A percentile compares a stretch with the other conserved stretches of the same genome.
Evolutionary conservation across 176 grass and related monocot genomes (phyloP).

Genomic region (Puccinellia tenuiflora): DNA sequence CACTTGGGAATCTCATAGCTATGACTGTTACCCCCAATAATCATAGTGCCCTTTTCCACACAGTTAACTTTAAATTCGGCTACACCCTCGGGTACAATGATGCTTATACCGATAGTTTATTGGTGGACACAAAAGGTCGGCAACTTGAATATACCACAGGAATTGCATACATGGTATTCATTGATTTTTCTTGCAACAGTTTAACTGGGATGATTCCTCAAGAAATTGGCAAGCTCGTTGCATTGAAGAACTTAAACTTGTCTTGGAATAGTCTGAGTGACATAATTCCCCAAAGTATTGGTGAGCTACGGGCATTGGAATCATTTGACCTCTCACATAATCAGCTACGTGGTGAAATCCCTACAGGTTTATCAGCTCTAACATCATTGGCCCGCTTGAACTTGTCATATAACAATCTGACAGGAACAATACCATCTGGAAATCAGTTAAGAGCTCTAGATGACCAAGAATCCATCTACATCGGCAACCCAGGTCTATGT

Average conservation of each 20-base stretch:
- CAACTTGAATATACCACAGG: neutral
- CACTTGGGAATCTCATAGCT: neutral
- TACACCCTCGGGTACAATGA: too few relatives aligned
- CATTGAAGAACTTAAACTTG: slow-evolving; percentile 9
- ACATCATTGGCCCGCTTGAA: neutral
- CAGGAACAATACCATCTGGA: neutral
- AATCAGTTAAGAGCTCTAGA: neutral
- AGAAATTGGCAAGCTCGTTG: neutral
- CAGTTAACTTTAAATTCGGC: neutral
- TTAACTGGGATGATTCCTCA: slow-evolving; percentile 2
- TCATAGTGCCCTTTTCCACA: neutral
- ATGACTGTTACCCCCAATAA: neutral
- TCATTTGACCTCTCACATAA: neutral
- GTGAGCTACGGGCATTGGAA: neutral
- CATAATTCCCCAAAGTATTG: slow-evolving; percentile 22
- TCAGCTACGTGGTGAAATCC: neutral
- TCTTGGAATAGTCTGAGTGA: slow-evolving; percentile 22
- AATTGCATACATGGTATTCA: neutral
- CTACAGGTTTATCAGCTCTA: neutral
- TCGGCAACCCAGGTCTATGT: slow-evolving; percentile 20
- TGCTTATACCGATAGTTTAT: neutral
- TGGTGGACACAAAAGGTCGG: neutral
- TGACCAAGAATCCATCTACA: neutral
- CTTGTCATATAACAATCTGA: neutral
- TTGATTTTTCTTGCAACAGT: slow-evolving; percentile 15